These are phyloP conservation scores for Kuraishia ogatae DNA, from an alignment of 805 yeast genomes.

Conservation along the genomic window DNA sequence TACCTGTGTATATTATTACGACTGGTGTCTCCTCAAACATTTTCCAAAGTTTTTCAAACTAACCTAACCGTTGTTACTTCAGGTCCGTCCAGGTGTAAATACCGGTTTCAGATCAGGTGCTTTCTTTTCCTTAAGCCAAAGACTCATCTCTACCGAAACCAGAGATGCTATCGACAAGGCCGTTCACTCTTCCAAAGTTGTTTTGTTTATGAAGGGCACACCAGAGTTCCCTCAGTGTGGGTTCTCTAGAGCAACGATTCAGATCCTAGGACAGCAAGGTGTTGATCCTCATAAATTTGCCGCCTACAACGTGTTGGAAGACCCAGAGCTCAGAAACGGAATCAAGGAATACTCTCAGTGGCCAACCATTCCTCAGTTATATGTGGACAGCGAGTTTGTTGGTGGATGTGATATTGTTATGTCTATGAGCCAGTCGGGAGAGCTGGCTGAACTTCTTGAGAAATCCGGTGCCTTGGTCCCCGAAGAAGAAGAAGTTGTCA, in stretches of 20 bases:
- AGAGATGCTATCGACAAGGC: constrained; percentile 81
- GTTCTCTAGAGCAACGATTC: constrained; percentile 90
- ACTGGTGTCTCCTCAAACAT: too few relatives aligned
- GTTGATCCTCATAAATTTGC: constrained; percentile 96
- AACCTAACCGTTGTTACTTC: background rate
- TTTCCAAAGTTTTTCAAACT: background rate
- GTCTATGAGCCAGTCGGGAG: constrained; percentile 89
- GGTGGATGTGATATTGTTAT: constrained; percentile 97
- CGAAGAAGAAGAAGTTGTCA: constrained; percentile 45
- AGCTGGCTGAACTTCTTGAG: constrained; percentile 77
- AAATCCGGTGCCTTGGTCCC: constrained; percentile 72
- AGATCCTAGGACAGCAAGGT: constrained; percentile 90
- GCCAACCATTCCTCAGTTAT: constrained; percentile 98
- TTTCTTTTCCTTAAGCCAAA: background rate
- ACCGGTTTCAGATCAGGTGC: background rate
- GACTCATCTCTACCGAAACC: constrained; percentile 71
- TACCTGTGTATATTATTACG: too few relatives aligned
- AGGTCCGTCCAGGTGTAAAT: background rate
- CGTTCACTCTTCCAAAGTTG: constrained; percentile 85
- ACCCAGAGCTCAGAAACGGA: constrained; percentile 87
- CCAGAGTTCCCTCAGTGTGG: constrained; percentile 99
- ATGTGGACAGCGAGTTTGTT: constrained; percentile 81
- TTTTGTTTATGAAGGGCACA: constrained; percentile 96
- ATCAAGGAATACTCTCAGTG: constrained; percentile 92
- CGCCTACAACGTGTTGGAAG: constrained; percentile 94